Percentiles rank a stretch among this genome's conserved stretches.
Conservation (phyloP, 2,329 filamentous ascomycete species). For the Aureobasidium sp. region DNA sequence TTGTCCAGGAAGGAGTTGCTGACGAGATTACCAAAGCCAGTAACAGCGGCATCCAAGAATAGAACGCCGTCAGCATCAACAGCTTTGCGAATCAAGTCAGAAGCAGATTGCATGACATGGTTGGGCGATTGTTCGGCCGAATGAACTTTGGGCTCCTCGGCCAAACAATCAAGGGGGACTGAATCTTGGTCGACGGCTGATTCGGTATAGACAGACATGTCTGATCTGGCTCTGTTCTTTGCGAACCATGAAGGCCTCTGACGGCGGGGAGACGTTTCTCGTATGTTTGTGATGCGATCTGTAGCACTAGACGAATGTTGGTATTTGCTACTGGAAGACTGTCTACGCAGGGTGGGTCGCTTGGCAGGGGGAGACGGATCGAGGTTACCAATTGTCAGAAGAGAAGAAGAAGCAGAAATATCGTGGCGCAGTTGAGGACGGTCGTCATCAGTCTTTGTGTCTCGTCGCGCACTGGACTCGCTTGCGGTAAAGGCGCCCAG, state of each 20-base stretch:
- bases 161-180: neutral
- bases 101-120: constrained; percentile 38
- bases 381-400: neutral
- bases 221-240: neutral
- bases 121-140: neutral
- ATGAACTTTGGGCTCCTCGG: neutral
- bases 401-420: neutral
- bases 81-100: constrained; percentile 42
- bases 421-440: neutral
- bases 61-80: constrained; percentile 44
- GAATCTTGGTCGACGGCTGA: neutral
- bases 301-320: neutral
- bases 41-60: constrained; percentile 33
- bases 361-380: neutral
- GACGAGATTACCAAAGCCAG: constrained; percentile 23
- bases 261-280: neutral
- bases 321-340: neutral
- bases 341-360: neutral
- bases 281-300: neutral
- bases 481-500: constrained; percentile 21
- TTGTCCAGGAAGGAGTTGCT: neutral
- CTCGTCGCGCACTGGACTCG: neutral
- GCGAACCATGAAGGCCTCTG: neutral
- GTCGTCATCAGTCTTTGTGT: neutral
- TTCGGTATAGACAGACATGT: neutral